Base-by-base conservation (phyloP, 1,284 basidiomycete species). In the Leccinum angustisporum region DNA sequence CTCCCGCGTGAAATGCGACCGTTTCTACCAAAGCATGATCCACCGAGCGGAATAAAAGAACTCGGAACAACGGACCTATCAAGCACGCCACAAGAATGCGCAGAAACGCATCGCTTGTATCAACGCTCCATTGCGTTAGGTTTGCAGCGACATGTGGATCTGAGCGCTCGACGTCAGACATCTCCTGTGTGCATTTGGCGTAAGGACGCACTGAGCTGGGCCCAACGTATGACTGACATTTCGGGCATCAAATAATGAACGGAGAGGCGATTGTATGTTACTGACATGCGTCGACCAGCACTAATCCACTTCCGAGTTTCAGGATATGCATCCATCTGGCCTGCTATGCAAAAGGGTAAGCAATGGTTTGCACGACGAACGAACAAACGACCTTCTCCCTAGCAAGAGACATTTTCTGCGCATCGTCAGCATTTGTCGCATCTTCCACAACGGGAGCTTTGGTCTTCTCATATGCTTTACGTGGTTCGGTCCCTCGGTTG, bases 401-500 rank as follows among this genome's bases (percentile, higher is more conserved):
- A 40, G 21, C n/a, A 30, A 57, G 21, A 16, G 59, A 64, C 18
- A 30, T 63, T 50, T 55, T 58, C 48, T 34, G 56, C 5, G 38
- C 14, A 33, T 3, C 30, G 31, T 57, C 50, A 5, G 38, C 5
- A 10, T 27, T 5, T n/a, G 54, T 54, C 31, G 38, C 33, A 11
- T 50, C 27, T 50, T 68, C 21, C 40, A n/a, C 57, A 7, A 6
- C 21, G 33, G 14, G 10, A 16, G 10, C 14, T 10, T 52, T 65
- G 18, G 43, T 53, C 59, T 64, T 69, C 27, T 69, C 68, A 13
- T 61, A 62, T 6, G 72, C 75, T 62, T 75, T 80, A 63, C 86
- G 77, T 1, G 91, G 90, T 51, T 83, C 81, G 1, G 87, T 78
- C 5, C 87, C 91, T 51, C 92, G 81, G 70, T 97, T 97, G 73